Evolutionary conservation across 2,329 filamentous ascomycete species (phyloP).

Genomic region (Tolypocladium ophioglossoides): DNA sequence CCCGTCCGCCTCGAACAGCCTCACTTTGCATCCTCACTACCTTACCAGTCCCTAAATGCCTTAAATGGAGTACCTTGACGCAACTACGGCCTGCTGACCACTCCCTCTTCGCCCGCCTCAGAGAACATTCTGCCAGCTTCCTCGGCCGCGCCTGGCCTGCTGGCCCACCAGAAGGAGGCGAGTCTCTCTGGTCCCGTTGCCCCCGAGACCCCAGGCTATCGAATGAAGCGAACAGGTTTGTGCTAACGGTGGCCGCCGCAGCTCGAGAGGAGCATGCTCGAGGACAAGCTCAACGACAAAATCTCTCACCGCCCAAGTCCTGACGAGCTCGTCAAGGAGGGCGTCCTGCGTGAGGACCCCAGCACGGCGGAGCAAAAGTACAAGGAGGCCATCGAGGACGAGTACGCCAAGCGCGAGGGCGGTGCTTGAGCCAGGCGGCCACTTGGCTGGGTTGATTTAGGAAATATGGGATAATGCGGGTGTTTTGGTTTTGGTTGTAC

Average conservation of each 20-base stretch:
- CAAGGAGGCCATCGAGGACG: slow-evolving; percentile 51
- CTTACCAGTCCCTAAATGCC: not conserved
- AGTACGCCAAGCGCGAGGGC: slow-evolving; percentile 53
- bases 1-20: not conserved
- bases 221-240: not conserved
- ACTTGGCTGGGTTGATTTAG: not conserved
- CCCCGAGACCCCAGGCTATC: no score
- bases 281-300: slow-evolving; percentile 78
- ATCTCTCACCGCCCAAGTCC: slow-evolving; percentile 67
- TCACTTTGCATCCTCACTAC: not conserved
- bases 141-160: slow-evolving; percentile 65
- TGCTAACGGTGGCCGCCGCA: slow-evolving; percentile 11
- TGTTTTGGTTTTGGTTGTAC: not conserved
- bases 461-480: not conserved
- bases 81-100: not conserved
- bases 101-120: slow-evolving; percentile 20
- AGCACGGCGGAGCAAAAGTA: slow-evolving; percentile 47
- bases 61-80: not conserved
- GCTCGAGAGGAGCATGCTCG: slow-evolving; percentile 80
- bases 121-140: slow-evolving; percentile 81
- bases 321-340: slow-evolving; percentile 66
- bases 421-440: slow-evolving; percentile 33
- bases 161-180: slow-evolving; percentile 68
- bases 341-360: slow-evolving; percentile 63
- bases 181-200: slow-evolving; percentile 9